Base-by-base conservation (phyloP, 177 flowering plant genomes). In the Tripterygium wilfordii region DNA sequence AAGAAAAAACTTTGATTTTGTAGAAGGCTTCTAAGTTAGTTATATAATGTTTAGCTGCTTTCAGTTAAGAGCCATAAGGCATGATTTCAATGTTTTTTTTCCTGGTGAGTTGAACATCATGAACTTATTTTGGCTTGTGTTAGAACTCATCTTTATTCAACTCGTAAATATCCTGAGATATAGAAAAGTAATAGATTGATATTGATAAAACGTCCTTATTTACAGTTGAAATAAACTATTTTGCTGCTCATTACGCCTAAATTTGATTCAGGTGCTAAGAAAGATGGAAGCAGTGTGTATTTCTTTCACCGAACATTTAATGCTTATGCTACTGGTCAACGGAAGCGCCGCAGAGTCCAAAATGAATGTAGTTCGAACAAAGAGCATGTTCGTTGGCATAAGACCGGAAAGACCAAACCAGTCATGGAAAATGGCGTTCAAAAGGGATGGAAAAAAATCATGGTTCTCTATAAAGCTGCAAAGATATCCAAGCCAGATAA, bases 351-450 rank as follows among this genome's bases (percentile, higher is more conserved):
- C 33, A 83, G 65, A 72, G 79, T 92, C 32, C 70, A 77, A 1
- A 53, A 31, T 51, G 56, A 65, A 31, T 18, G 45, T 47, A 60
- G 53, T 41, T 50, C 32, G 17, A 32, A 20, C 8, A 67, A 57
- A 39, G 78, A 74, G 57, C 60, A 63, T 57, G 85, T 83, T 15
- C 88, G 98, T 56, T 88, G 96, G 98, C 98, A 92, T 66, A 92
- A 92, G 59, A 92, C 98, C 0, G 98, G 98, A 14, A 82, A 71
- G 71, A 92, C 94, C 25, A 89, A 76, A 65, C 54, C 76, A 27
- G 68, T 92, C 44, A 45, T 72, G 9, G 76, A 72, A 45, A 76
- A 86, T 71, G 96, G 96, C 14, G 52, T 64, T 35, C 80, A 73
- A 23, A 84, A 71, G 60, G 98, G 98, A 23, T 86, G 65, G 14